A percentile compares a stretch with the other conserved stretches of the same genome.
phyloP scores from a whole-genome alignment of 305 asterid genomes.

The Withania somnifera region DNA sequence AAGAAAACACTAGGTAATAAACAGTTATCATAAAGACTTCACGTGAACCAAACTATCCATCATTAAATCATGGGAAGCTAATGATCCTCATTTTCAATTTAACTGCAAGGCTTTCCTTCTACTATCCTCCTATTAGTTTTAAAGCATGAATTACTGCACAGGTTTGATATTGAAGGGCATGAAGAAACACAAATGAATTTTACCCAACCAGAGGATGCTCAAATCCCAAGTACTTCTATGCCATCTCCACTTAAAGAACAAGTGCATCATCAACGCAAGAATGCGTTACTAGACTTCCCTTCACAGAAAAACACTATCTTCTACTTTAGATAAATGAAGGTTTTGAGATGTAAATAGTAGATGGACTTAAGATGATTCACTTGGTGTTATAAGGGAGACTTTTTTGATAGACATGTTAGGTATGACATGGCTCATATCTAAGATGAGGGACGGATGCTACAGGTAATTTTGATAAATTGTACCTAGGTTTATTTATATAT shows the following conservation, averaged over 20 bases:
- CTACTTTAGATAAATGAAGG: not conserved
- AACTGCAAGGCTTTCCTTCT: not conserved
- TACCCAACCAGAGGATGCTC: slow-evolving; percentile 39
- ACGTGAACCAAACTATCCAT: slow-evolving; percentile 1
- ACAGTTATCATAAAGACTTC: not conserved
- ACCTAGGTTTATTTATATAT: too few relatives aligned
- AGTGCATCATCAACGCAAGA: slow-evolving; percentile 31
- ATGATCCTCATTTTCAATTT: not conserved
- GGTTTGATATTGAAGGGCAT: slow-evolving; percentile 82
- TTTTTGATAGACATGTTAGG: not conserved
- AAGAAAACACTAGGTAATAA: too few relatives aligned
- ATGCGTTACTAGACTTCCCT: not conserved
- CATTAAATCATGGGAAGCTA: not conserved
- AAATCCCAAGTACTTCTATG: slow-evolving; percentile 39
- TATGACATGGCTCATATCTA: too few relatives aligned
- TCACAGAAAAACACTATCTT: not conserved
- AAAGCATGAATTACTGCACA: slow-evolving; percentile 17
- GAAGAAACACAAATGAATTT: slow-evolving; percentile 49
- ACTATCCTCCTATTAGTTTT: slow-evolving; percentile 1
- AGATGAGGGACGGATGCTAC: too few relatives aligned
- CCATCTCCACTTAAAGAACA: slow-evolving; percentile 66
- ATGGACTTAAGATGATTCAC: not conserved
- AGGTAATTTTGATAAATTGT: too few relatives aligned
- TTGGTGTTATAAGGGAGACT: not conserved
- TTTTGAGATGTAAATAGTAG: not conserved